A percentile compares a stretch with the other conserved stretches of the same genome.
Evolutionary conservation across 805 yeast genomes (phyloP).

Genomic region (Candida corydali): DNA sequence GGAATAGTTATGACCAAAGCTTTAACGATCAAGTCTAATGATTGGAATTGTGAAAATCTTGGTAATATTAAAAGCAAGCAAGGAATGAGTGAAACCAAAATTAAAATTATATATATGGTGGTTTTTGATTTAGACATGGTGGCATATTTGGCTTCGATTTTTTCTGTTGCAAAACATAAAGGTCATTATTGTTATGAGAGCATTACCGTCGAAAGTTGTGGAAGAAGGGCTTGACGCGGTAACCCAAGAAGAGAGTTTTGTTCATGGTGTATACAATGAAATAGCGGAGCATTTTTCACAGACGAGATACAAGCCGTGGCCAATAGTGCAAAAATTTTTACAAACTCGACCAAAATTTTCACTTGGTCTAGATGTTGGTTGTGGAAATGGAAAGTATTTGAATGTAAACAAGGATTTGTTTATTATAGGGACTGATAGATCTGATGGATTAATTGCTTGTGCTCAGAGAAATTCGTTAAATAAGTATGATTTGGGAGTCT

Average conservation of each 20-base stretch:
- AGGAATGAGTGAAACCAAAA: too few species aligned
- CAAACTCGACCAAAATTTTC: constrained; percentile 45
- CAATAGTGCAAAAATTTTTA: constrained; percentile 77
- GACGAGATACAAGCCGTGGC: constrained; percentile 97
- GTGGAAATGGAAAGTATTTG: constrained; percentile 94
- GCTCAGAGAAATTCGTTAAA: constrained; percentile 43
- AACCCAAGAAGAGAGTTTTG: constrained; percentile 67
- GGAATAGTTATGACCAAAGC: constrained; percentile 16
- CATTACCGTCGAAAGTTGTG: constrained; percentile 27
- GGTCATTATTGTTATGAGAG: constrained; percentile 16
- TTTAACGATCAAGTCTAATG: constrained; percentile 2
- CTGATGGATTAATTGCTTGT: constrained; percentile 64
- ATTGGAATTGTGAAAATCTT: too few species aligned
- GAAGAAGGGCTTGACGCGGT: constrained; percentile 40
- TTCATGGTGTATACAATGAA: constrained; percentile 89
- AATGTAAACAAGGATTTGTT: constrained; percentile 63
- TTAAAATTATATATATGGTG: too few species aligned
- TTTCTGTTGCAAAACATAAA: too few species aligned
- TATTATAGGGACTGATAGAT: constrained; percentile 72
- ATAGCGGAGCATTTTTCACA: constrained; percentile 92
- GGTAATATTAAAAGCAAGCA: too few species aligned
- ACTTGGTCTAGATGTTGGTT: constrained; percentile 89
- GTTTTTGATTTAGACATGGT: too few species aligned
- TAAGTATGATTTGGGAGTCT: constrained; percentile 58
- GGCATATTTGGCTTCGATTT: too few species aligned